A percentile compares a stretch with the other conserved stretches of the same genome.
These are phyloP conservation scores for Anthoceros angustus DNA, from an alignment of 225 moss, liverwort and hornwort genomes.

Conservation along the genomic window DNA sequence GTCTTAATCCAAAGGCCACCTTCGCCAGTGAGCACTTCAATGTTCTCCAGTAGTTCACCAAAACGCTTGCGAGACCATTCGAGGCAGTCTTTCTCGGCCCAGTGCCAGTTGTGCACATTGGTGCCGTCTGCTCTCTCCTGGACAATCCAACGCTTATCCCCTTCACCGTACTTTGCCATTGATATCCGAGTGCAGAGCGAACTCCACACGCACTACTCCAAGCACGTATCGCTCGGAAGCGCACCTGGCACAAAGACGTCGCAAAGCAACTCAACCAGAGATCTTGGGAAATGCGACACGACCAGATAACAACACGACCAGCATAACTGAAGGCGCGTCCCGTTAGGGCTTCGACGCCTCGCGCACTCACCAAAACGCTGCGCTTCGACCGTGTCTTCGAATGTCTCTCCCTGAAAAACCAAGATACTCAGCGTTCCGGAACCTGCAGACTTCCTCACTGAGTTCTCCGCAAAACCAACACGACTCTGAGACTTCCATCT, in stretches of 20 bases:
- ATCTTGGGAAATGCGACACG: background rate
- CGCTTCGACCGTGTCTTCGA: too few relatives aligned
- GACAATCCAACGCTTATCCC: conserved; percentile 98
- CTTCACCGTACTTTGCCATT: conserved; percentile 98
- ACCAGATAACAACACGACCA: background rate
- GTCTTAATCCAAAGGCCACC: conserved; percentile 76
- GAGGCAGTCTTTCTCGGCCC: conserved; percentile 93
- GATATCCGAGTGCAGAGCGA: background rate
- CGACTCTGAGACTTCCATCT: too few relatives aligned
- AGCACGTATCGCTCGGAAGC: background rate
- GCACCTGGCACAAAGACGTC: background rate
- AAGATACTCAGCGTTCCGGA: too few relatives aligned
- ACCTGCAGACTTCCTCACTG: too few relatives aligned
- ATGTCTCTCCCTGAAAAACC: too few relatives aligned
- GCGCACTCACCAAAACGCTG: too few relatives aligned
- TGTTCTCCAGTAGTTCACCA: conserved; percentile 54
- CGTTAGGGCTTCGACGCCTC: too few relatives aligned
- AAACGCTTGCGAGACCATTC: conserved; percentile 84
- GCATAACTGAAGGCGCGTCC: background rate
- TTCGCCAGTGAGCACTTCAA: conserved; percentile 58
- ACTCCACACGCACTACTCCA: background rate
- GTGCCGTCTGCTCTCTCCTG: conserved; percentile 83
- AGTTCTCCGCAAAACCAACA: too few relatives aligned
- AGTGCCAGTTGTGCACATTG: conserved; percentile 99
- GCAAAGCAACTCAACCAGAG: background rate